Conservation (phyloP, 306 rosid genomes). For the Vigna angularis region DNA sequence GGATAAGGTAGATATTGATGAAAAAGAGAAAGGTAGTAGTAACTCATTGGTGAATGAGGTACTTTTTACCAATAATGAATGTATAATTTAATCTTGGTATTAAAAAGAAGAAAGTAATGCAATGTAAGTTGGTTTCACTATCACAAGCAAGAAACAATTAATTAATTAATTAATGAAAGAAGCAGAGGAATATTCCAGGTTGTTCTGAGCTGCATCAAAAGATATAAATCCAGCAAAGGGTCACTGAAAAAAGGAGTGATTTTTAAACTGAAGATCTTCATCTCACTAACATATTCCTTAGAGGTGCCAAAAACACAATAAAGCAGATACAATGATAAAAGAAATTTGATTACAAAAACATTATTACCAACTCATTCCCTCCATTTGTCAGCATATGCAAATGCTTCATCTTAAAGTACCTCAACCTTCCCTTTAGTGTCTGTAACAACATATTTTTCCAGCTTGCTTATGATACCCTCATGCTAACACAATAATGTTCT, state of each 20-base stretch:
- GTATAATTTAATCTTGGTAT: no score
- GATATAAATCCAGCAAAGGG: constrained; percentile 20
- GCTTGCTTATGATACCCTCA: constrained; percentile 38
- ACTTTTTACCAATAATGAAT: no score
- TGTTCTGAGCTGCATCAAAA: constrained; percentile 46
- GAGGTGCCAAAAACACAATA: constrained; percentile 39
- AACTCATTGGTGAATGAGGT: no score
- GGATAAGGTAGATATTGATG: not conserved
- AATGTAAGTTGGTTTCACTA: constrained; percentile 3
- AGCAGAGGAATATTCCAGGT: constrained; percentile 56
- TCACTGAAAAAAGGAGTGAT: constrained; percentile 24
- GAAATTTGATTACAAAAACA: constrained; percentile 42
- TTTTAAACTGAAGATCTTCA: constrained; percentile 35
- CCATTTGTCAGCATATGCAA: constrained; percentile 66
- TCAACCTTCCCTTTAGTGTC: constrained; percentile 42
- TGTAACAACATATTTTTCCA: constrained; percentile 45
- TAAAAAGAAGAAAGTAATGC: not conserved
- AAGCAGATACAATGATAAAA: constrained; percentile 48
- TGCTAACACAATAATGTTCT: not conserved
- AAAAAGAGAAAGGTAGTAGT: constrained; percentile 7
- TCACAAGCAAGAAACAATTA: constrained; percentile 17
- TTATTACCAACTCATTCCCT: constrained; percentile 67
- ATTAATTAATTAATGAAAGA: constrained; percentile 27
- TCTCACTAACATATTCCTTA: constrained; percentile 43
- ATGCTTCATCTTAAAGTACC: constrained; percentile 44